Evolutionary conservation across 495 filamentous ascomycete species (phyloP).

Genomic region (Penicillium verhagenii): DNA sequence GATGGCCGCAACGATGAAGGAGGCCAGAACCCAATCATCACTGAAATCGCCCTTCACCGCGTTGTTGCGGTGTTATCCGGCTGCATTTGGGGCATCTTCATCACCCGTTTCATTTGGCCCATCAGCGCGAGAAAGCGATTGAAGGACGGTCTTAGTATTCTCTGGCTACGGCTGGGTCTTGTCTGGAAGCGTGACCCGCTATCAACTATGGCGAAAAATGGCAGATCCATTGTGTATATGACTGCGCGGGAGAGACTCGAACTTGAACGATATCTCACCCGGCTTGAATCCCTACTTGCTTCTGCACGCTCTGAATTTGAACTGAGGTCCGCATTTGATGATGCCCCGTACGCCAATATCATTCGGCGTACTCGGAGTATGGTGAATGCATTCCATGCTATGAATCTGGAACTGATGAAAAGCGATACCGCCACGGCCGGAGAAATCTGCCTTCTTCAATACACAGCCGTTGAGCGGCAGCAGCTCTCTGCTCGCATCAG

Average conservation of each 20-base stretch:
- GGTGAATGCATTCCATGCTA: slow-evolving; percentile 89
- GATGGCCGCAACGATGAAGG: slow-evolving; percentile 75
- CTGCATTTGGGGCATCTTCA: slow-evolving; percentile 87
- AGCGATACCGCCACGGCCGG: slow-evolving; percentile 72
- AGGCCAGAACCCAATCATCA: slow-evolving; percentile 78
- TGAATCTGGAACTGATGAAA: slow-evolving; percentile 89
- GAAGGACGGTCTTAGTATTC: slow-evolving; percentile 77
- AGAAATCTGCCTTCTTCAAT: slow-evolving; percentile 73
- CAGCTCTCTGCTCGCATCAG: slow-evolving; percentile 83
- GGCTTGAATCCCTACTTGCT: slow-evolving; percentile 68
- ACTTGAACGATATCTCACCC: slow-evolving; percentile 59
- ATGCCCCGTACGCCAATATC: slow-evolving; percentile 64
- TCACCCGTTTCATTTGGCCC: slow-evolving; percentile 89
- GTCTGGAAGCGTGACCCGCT: slow-evolving; percentile 97
- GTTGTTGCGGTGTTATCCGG: slow-evolving; percentile 84
- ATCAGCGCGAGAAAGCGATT: slow-evolving; percentile 84
- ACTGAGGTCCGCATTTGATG: slow-evolving; percentile 79
- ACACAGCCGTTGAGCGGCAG: slow-evolving; percentile 75
- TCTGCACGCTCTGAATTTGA: slow-evolving; percentile 80
- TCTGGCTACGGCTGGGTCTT: slow-evolving; percentile 92
- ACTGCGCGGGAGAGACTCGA: slow-evolving; percentile 76
- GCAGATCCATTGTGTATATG: slow-evolving; percentile 64
- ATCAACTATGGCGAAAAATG: slow-evolving; percentile 59
- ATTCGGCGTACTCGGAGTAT: slow-evolving; percentile 76
- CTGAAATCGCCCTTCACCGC: slow-evolving; percentile 86